Base-by-base conservation (phyloP, 495 filamentous ascomycete genomes). In the Hypoxylon lienhwacheense region DNA sequence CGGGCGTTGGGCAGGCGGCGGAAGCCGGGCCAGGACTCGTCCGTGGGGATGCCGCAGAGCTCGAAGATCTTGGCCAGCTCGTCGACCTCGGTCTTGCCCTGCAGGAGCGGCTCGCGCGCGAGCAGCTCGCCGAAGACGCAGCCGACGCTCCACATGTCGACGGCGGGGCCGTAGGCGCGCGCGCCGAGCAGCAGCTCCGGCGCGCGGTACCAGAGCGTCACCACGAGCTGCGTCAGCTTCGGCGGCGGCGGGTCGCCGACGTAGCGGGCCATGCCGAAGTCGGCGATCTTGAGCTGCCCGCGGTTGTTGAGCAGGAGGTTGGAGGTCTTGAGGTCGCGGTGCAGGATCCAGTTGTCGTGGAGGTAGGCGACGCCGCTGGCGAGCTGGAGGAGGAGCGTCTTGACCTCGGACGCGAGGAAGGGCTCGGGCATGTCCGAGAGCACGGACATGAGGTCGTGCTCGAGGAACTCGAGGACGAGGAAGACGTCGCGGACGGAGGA, bases 251-350 rank as follows among this genome's bases (percentile, higher is more conserved):
- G 90, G 61, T 93, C 87, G 24, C 88, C 88, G 53, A 85, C 87
- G 75, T 91, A 91, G 19, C 93, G 83, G 3, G 93, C 92, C 88
- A 98, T 96, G 68, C 93, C 93, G 63, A 98, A 98, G 71, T 98
- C 93, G 34, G 93, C 93, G 53, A 98, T 83, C 69, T 97, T 97
- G 73, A 97, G 86, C 68, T 88, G 86, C 42, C 93, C 93, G 14
- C 90, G 89, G 75, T 98, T 97, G 74, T 89, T 92, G 71, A 98
- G 83, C 44, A 98, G 83, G 11, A 97, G 83, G 67, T 98, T 98
- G 25, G 89, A 93, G 20, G 92, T 96, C 68, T 98, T 98, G 43
- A 98, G 84, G 68, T 98, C 93, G 25, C 93, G 89, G 73, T 98
- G 93, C 39, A 98, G 80, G 63, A 98, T 96, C 87, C 88, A 95